A percentile compares a stretch with the other conserved stretches of the same genome.
phyloP scores from a whole-genome alignment of 2,329 filamentous ascomycete species.

The Aaosphaeria arxii region DNA sequence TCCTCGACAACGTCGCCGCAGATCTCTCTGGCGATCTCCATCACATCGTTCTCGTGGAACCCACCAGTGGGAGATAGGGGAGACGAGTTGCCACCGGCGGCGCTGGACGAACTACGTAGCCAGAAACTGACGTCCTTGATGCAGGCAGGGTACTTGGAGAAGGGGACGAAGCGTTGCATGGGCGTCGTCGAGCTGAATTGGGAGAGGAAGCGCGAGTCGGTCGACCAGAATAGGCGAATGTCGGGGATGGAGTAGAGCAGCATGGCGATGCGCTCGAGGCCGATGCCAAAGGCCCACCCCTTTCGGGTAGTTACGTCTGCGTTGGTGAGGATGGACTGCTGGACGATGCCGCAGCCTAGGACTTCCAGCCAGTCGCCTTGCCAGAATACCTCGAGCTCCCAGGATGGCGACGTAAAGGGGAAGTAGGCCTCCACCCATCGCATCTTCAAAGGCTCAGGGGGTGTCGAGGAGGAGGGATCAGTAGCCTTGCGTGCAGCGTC shows the following conservation, averaged over 20 bases:
- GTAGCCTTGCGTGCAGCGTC: constrained; percentile 65
- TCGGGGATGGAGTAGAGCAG: constrained; percentile 94
- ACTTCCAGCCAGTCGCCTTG: constrained; percentile 94
- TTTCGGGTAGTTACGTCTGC: constrained; percentile 72
- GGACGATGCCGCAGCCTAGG: constrained; percentile 85
- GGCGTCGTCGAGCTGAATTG: constrained; percentile 62
- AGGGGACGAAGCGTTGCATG: constrained; percentile 71
- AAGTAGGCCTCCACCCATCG: constrained; percentile 98
- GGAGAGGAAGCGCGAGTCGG: constrained; percentile 76
- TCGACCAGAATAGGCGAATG: constrained; percentile 94
- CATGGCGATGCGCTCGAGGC: constrained; percentile 95
- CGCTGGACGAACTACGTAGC: constrained; percentile 49
- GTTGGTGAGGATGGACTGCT: constrained; percentile 75
- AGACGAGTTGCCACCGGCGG: constrained; percentile 39
- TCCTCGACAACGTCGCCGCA: constrained; percentile 85
- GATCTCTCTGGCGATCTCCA: constrained; percentile 86
- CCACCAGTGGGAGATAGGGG: constrained; percentile 13
- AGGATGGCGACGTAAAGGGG: constrained; percentile 92
- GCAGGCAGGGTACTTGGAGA: constrained; percentile 87
- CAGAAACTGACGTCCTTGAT: constrained; percentile 95
- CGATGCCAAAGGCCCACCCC: constrained; percentile 95
- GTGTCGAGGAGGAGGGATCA: constrained; percentile 44
- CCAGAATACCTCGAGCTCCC: constrained; percentile 95
- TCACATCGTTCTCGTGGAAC: constrained; percentile 94
- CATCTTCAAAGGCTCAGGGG: constrained; percentile 69